Conservation (phyloP, 2,329 filamentous ascomycete species). For the Tolypocladium tropicale region DNA sequence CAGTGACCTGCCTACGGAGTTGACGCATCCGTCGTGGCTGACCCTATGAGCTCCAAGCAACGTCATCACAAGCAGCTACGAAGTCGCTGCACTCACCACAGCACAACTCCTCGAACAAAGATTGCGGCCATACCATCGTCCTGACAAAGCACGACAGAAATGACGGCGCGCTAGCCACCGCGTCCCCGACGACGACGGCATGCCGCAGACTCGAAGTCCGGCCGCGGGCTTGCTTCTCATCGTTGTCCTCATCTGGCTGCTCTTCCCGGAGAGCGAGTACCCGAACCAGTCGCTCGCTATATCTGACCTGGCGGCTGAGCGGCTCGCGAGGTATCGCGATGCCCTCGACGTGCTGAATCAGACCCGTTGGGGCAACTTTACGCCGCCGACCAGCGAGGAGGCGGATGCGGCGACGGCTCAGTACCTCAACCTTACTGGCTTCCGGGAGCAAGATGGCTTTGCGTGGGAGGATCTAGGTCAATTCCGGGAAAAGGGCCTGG, state of each 20-base stretch:
- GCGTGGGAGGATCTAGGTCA: slow-evolving; percentile 64
- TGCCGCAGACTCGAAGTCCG: slow-evolving; percentile 36
- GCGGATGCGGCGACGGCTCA: slow-evolving; percentile 16
- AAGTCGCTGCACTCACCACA: too few species aligned
- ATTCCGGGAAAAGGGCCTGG: slow-evolving; percentile 55
- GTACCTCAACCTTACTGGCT: slow-evolving; percentile 66
- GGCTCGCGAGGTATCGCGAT: slow-evolving; percentile 40
- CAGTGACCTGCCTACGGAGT: too few species aligned
- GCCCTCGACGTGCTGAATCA: slow-evolving; percentile 44
- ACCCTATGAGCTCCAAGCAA: background rate
- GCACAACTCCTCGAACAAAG: too few species aligned
- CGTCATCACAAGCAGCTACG: too few species aligned
- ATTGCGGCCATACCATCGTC: too few species aligned
- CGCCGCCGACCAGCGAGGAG: slow-evolving; percentile 24
- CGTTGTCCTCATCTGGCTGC: slow-evolving; percentile 27
- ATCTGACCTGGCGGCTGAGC: slow-evolving; percentile 28
- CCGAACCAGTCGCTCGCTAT: slow-evolving; percentile 19
- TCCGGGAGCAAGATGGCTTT: slow-evolving; percentile 62
- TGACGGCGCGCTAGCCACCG: background rate
- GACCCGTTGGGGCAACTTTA: slow-evolving; percentile 51
- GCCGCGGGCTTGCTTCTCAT: slow-evolving; percentile 17
- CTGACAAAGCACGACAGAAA: background rate
- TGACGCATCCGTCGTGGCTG: background rate
- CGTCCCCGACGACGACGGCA: slow-evolving; percentile 13
- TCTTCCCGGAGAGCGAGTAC: slow-evolving; percentile 26